Conservation (phyloP, 2,329 filamentous ascomycete species). For the Fusarium falciforme region DNA sequence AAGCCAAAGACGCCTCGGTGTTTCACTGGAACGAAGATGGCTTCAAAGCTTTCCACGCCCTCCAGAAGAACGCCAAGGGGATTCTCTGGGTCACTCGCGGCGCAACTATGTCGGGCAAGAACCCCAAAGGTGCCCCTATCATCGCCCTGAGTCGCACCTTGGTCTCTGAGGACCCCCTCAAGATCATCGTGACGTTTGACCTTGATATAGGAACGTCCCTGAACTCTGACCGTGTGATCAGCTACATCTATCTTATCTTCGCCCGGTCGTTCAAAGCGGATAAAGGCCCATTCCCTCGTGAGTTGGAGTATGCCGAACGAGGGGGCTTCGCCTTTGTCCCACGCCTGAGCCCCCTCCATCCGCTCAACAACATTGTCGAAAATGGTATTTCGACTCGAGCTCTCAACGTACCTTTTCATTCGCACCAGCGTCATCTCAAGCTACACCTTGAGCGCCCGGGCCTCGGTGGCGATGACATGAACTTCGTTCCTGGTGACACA, state of each 20-base stretch:
- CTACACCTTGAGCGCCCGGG: conserved; percentile 44
- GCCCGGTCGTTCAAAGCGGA: conserved; percentile 35
- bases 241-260: conserved; percentile 43
- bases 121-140: conserved; percentile 54
- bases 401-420: conserved; percentile 36
- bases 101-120: conserved; percentile 50
- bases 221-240: background rate
- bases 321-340: conserved; percentile 56
- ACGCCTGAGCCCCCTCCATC: conserved; percentile 53
- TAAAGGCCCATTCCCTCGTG: conserved; percentile 37
- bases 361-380: conserved; percentile 60
- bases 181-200: conserved; percentile 58
- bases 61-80: conserved; percentile 52
- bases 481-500: conserved; percentile 37
- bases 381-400: conserved; percentile 23
- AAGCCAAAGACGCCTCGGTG: conserved; percentile 44
- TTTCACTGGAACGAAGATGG: conserved; percentile 53
- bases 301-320: conserved; percentile 58
- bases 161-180: conserved; percentile 61
- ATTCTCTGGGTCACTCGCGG: conserved; percentile 62
- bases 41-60: conserved; percentile 55
- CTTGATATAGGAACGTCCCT: conserved; percentile 11
- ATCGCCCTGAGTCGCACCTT: conserved; percentile 61
- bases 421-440: conserved; percentile 22
- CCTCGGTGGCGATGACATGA: conserved; percentile 37